Evolutionary conservation across 2,329 filamentous ascomycete species (phyloP).

Genomic region (Pseudocercospora pini-densiflorae): DNA sequence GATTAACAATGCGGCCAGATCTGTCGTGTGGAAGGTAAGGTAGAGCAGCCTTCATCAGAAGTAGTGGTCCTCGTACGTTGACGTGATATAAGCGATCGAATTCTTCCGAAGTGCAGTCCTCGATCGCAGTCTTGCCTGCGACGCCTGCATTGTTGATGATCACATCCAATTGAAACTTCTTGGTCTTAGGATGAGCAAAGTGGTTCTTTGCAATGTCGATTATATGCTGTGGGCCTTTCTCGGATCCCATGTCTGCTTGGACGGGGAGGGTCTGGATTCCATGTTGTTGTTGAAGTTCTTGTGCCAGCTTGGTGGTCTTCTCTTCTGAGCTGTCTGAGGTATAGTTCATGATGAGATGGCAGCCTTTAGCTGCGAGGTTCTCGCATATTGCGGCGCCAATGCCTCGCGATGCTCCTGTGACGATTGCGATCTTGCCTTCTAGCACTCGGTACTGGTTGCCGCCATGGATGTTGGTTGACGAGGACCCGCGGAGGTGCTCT

Average conservation of each 20-base stretch:
- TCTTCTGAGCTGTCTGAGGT: conserved; percentile 65
- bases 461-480: conserved; percentile 24
- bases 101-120: conserved; percentile 65
- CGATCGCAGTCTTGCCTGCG: conserved; percentile 65
- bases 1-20: conserved; percentile 66
- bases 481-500: conserved; percentile 21
- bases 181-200: conserved; percentile 59
- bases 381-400: conserved; percentile 72
- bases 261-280: conserved; percentile 64
- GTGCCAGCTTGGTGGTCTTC: conserved; percentile 58
- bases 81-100: conserved; percentile 76
- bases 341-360: conserved; percentile 72
- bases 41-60: conserved; percentile 74
- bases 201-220: conserved; percentile 63
- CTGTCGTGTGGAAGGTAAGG: conserved; percentile 73
- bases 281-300: conserved; percentile 60
- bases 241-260: conserved; percentile 72
- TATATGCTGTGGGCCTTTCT: conserved; percentile 64
- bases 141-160: conserved; percentile 80
- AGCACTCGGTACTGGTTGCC: conserved; percentile 40
- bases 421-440: conserved; percentile 76
- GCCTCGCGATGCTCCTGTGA: conserved; percentile 80
- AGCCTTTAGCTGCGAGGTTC: conserved; percentile 75
- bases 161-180: conserved; percentile 74
- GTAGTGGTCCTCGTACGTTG: conserved; percentile 80